Base-by-base conservation (phyloP, 2,329 filamentous ascomycete species). In the Hypoxylon sp. region DNA sequence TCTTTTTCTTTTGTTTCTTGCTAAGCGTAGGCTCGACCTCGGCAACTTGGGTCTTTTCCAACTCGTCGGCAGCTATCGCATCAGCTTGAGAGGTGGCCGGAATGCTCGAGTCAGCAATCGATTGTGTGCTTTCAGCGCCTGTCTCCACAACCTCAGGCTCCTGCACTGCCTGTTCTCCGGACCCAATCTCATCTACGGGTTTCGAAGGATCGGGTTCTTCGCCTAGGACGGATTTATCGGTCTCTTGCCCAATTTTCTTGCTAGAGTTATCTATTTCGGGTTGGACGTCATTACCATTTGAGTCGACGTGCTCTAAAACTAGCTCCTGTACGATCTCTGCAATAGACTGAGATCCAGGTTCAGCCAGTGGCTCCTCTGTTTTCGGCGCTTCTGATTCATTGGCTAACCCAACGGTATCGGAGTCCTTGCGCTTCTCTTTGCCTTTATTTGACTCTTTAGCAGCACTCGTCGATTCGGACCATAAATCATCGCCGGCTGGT, bases 1-100 rank as follows among this genome's bases (percentile, higher is more conserved):
- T 69, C 54, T 73, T 73, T 67, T 72, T 75, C 17, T 70, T 70
- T 48, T 73, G 71, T 57, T 74, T 69, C 33, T 75, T 69, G 57
- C 46, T 71, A n/a, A 67, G 48, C 8, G 27, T 49, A 10, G 58
- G 17, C 48, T 74, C 73, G 14, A 58, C 20, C 30, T 72, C 70
- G 11, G 63, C 61, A 58, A 40, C 35, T 65, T 57, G 42, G 3
- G 54, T 58, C 20, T 66, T 59, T 8, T 61, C 57, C 17, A 66
- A 44, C 33, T 68, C 59, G 37, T 66, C 37, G 35, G 37, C 68
- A 61, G 53, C 58, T 61, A 55, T 40, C 50, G 35, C 27, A 31
- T 63, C 61, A 53, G 51, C 37, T 51, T 63, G 56, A 17, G 42
- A 33, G 13, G 60, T 27, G n/a, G 54, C 25, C 14, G 57, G 40